Base-by-base conservation (phyloP, 768 basidiomycete genomes). In the Termitomyces sp. region DNA sequence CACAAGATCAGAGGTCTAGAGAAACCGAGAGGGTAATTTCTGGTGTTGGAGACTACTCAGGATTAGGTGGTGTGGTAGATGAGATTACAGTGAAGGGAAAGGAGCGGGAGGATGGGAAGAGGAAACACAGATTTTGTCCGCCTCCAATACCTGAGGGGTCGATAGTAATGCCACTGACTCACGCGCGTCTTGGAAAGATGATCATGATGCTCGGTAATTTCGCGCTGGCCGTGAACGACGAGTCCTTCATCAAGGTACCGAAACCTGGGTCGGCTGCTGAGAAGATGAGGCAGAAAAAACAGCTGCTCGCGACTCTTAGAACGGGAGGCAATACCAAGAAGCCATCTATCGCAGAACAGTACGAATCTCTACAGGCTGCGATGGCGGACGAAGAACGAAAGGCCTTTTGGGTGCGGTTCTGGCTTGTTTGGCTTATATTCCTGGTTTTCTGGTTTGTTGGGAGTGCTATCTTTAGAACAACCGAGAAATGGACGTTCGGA, bases 381-480 rank as follows among this genome's bases (percentile, higher is more conserved):
- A 62, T 76, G 56, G 66, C 66, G 52, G 62, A 59, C n/a, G 76
- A 76, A 32, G 84, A 87, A 62, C 74, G 70, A 53, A 77, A 74
- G 57, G 84, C 85, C 35, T 81, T 85, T 58, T 72, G 72, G 40
- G 69, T 75, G 7, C 83, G 90, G 62, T 74, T 87, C 44, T 52
- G 62, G 2, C 68, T 88, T 19, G 83, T 85, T 0, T 81, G 81
- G 72, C 47, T 66, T 0, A 60, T 87, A 30, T 92, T 93, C 69
- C 63, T 90, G 21, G 60, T 78, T n/a, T 93, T 93, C 71, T 93
- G 91, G 91, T 72, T 82, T 62, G 85, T 88, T 56, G 89, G 90
- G 3, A 79, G 85, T 3, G 77, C 73, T 1, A 82, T 90, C 41
- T 92, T 92, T 60, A 76, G 70, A 64, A 64, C 66, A n/a, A 88